These are phyloP conservation scores for Oxyria digyna DNA, from an alignment of 148 eudicot species.

Conservation along the genomic window DNA sequence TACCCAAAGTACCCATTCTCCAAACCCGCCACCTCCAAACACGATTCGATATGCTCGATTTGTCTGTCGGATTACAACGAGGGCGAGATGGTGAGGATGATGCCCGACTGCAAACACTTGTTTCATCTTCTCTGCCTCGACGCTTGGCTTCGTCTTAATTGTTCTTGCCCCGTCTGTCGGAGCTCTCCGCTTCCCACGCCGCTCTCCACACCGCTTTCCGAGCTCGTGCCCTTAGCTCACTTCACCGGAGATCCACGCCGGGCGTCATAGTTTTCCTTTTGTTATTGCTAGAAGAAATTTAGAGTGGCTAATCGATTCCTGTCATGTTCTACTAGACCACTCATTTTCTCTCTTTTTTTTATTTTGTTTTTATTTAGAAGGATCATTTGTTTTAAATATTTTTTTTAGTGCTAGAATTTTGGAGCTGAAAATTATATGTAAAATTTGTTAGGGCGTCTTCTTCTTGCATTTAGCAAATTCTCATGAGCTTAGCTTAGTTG, in stretches of 20 bases:
- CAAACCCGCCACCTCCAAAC: constrained; percentile 6
- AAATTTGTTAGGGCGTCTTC: no score
- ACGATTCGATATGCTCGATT: constrained; percentile 43
- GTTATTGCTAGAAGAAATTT: neutral
- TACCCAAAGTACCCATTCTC: constrained; percentile 58
- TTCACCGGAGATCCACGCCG: constrained; percentile 64
- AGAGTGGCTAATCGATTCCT: no score
- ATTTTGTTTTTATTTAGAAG: neutral
- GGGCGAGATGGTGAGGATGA: constrained; percentile 64
- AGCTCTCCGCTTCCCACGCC: constrained; percentile 92
- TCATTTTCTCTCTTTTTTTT: neutral
- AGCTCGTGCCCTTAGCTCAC: constrained; percentile 78
- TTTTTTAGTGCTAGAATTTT: neutral
- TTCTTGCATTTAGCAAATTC: no score
- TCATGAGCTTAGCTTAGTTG: neutral
- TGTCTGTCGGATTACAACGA: constrained; percentile 78
- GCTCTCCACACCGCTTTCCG: constrained; percentile 76
- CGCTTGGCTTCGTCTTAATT: constrained; percentile 76
- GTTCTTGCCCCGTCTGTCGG: constrained; percentile 88
- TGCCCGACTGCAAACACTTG: constrained; percentile 78
- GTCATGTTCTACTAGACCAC: no score
- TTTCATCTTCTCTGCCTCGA: constrained; percentile 71
- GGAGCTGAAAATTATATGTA: neutral
- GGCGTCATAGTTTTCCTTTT: constrained; percentile 11
- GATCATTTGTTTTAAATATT: neutral